A percentile compares a stretch with the other conserved stretches of the same genome.
Evolutionary conservation across 164 flowering plant genomes (phyloP).

Genomic region (Vitis amurensis): DNA sequence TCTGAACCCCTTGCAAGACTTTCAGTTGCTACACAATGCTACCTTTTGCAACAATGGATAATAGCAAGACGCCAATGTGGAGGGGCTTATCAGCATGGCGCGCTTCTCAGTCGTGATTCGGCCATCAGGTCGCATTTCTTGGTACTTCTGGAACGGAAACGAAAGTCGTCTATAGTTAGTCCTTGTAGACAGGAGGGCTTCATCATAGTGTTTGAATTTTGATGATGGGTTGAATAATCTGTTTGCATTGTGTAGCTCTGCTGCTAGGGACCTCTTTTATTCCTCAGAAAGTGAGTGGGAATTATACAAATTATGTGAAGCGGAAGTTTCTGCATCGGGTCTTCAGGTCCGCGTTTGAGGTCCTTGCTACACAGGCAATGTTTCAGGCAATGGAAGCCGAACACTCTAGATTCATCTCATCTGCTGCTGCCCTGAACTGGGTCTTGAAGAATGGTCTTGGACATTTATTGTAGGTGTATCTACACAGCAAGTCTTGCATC

Average conservation of each 20-base stretch:
- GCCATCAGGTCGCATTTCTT: constrained; percentile 44
- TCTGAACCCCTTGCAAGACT: too few relatives aligned
- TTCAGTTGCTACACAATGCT: too few relatives aligned
- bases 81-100: constrained; percentile 2
- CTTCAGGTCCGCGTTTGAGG: constrained; percentile 87
- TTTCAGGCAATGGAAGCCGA: constrained; percentile 94
- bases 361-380: constrained; percentile 98
- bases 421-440: constrained; percentile 95
- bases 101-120: constrained; percentile 55
- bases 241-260: constrained; percentile 22
- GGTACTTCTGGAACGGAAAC: constrained; percentile 63
- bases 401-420: constrained; percentile 65
- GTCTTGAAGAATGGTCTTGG: constrained; percentile 94
- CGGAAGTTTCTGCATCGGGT: constrained; percentile 89
- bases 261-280: constrained; percentile 56
- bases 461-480: constrained; percentile 72
- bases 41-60: too few relatives aligned
- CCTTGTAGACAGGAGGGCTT: constrained; percentile 28
- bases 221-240: constrained; percentile 37
- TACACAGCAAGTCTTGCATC: constrained; percentile 82
- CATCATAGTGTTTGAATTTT: constrained; percentile 15
- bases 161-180: constrained; percentile 36
- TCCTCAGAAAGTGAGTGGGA: constrained; percentile 56
- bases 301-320: constrained; percentile 73
- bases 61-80: not conserved